Conservation (phyloP, 225 moss, liverwort and hornwort species). For the Physcomitrellopsis africana region DNA sequence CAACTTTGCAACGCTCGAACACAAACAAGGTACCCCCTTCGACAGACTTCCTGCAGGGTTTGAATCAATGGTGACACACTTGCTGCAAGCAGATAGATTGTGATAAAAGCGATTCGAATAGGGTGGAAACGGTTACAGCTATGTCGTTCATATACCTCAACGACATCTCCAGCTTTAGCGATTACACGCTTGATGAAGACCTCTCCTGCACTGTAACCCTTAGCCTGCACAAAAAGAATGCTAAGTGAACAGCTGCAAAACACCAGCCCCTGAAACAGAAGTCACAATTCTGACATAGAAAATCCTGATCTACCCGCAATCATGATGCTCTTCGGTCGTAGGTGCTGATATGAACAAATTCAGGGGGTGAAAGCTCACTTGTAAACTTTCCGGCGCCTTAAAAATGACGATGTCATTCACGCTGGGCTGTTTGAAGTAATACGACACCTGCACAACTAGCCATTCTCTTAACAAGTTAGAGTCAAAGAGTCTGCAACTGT, state of each 20-base stretch:
- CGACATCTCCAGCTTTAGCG: slow-evolving; percentile 82
- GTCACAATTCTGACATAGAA: slow-evolving; percentile 5
- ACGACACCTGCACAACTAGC: slow-evolving; percentile 75
- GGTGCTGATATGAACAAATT: not conserved
- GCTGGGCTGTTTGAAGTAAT: slow-evolving; percentile 84
- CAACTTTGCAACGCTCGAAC: not conserved
- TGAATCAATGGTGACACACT: not conserved
- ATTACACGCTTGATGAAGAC: slow-evolving; percentile 96
- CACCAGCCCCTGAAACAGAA: slow-evolving; percentile 3
- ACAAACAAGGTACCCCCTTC: not conserved
- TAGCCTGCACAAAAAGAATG: slow-evolving; percentile 53
- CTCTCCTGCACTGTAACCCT: slow-evolving; percentile 81
- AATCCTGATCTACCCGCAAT: not conserved
- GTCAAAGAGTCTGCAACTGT: not conserved
- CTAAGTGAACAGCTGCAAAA: not conserved
- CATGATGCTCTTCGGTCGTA: not conserved
- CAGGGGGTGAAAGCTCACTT: slow-evolving; percentile 48
- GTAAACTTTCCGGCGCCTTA: slow-evolving; percentile 85
- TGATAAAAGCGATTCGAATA: not conserved
- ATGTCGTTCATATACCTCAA: slow-evolving; percentile 60
- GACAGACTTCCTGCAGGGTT: not conserved
- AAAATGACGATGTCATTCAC: slow-evolving; percentile 96
- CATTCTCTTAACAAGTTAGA: slow-evolving; percentile 13
- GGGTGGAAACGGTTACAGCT: not conserved
- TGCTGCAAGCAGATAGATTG: not conserved